Evolutionary conservation across 805 yeast species (phyloP).

Genomic region (Kuraishia ogatae): DNA sequence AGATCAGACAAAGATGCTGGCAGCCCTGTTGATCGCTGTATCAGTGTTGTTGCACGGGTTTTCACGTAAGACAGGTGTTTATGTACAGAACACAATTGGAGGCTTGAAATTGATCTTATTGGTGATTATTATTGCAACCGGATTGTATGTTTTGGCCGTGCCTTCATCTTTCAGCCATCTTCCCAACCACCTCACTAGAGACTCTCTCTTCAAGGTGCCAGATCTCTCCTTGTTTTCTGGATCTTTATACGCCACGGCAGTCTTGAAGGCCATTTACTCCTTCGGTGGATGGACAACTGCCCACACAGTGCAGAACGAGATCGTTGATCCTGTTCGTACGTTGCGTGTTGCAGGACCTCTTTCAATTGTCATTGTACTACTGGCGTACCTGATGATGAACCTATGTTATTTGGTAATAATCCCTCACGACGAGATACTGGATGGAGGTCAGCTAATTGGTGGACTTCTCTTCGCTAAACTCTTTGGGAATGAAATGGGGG

Average conservation of each 20-base stretch:
- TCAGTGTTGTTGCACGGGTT: constrained; percentile 27
- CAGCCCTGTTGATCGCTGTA: constrained; percentile 7
- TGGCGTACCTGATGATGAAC: constrained; percentile 32
- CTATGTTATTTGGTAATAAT: constrained; percentile 35
- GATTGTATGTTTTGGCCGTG: constrained; percentile 28
- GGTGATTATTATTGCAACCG: constrained; percentile 26
- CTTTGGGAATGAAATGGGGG: constrained; percentile 32
- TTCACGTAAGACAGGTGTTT: constrained; percentile 32
- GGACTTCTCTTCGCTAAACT: constrained; percentile 34
- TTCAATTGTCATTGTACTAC: constrained; percentile 27
- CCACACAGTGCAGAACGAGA: constrained; percentile 39
- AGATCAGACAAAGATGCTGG: constrained; percentile 16
- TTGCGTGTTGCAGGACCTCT: constrained; percentile 36
- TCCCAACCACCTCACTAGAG: constrained; percentile 11
- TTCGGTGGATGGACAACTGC: constrained; percentile 42
- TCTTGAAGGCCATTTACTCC: constrained; percentile 37
- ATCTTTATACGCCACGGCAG: constrained; percentile 30
- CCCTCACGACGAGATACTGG: constrained; percentile 30
- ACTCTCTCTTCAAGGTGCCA: constrained; percentile 9
- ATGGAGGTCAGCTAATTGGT: constrained; percentile 34
- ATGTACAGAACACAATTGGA: constrained; percentile 35
- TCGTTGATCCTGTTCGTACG: constrained; percentile 35
- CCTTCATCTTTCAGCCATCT: constrained; percentile 20
- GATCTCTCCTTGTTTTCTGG: constrained; percentile 20
- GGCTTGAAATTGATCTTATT: constrained; percentile 32